Evolutionary conservation across 2,329 filamentous ascomycete genomes (phyloP).

Genomic region (Aspergillus niger): DNA sequence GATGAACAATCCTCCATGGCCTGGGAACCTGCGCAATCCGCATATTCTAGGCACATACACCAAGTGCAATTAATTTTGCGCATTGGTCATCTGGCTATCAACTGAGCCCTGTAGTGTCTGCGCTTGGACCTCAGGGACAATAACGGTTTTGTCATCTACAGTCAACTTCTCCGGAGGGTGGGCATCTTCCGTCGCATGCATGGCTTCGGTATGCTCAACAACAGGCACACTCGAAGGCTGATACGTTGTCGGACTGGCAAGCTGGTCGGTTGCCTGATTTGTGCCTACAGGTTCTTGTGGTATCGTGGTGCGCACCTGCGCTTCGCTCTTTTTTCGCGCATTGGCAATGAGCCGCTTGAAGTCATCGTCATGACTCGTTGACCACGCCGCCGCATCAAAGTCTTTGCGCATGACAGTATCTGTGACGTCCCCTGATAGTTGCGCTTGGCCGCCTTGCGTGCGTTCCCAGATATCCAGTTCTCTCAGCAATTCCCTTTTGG

Average conservation of each 20-base stretch:
- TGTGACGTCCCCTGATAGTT: conserved; percentile 21
- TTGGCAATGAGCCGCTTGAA: conserved; percentile 79
- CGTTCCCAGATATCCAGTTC: conserved; percentile 87
- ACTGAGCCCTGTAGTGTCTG: conserved; percentile 8
- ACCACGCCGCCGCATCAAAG: conserved; percentile 80
- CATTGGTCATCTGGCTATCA: conserved; percentile 12
- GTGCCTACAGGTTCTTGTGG: conserved; percentile 20
- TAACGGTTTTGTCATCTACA: conserved; percentile 5
- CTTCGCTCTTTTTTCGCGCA: conserved; percentile 61
- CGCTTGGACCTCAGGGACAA: conserved; percentile 9
- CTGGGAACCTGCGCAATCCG: neutral
- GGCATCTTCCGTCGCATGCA: conserved; percentile 6
- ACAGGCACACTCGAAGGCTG: conserved; percentile 5
- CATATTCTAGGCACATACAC: neutral
- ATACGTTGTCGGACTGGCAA: conserved; percentile 1
- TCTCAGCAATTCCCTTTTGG: conserved; percentile 69
- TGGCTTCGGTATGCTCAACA: conserved; percentile 1
- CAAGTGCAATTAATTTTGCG: conserved; percentile 4
- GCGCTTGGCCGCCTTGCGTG: conserved; percentile 68
- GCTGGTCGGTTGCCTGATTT: neutral
- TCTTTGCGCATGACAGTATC: conserved; percentile 76
- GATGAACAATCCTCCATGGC: neutral
- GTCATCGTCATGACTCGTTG: conserved; percentile 68
- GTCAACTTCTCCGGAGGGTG: neutral
- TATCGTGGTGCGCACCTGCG: conserved; percentile 29